Evolutionary conservation across 495 filamentous ascomycete species (phyloP).

Genomic region (Aspergillus homomorphus): DNA sequence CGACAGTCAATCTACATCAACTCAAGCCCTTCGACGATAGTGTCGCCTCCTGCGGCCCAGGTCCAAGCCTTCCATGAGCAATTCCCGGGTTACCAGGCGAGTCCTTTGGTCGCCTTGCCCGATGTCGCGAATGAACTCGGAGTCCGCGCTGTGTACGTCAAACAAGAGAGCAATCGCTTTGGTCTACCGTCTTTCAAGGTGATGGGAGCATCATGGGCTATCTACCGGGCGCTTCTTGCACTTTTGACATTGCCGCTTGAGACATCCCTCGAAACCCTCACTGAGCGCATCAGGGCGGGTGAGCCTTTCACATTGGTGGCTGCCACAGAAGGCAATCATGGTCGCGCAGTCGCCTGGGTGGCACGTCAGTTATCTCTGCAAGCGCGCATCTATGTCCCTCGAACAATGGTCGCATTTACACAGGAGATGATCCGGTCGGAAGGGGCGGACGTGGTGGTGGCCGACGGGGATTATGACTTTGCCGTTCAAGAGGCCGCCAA

Average conservation of each 20-base stretch:
- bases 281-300: slow-evolving; percentile 26
- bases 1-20: slow-evolving; percentile 33
- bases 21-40: slow-evolving; percentile 22
- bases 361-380: slow-evolving; percentile 51
- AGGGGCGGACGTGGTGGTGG: slow-evolving; percentile 51
- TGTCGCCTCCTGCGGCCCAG: slow-evolving; percentile 9
- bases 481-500: slow-evolving; percentile 46
- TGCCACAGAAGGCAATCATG: slow-evolving; percentile 71
- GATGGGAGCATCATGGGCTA: slow-evolving; percentile 72
- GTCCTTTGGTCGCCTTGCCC: slow-evolving; percentile 50
- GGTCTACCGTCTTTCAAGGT: slow-evolving; percentile 75
- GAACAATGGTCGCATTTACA: slow-evolving; percentile 48
- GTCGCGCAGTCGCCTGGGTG: slow-evolving; percentile 65
- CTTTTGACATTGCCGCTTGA: slow-evolving; percentile 38
- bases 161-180: slow-evolving; percentile 57
- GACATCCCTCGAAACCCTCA: slow-evolving; percentile 37
- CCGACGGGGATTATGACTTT: slow-evolving; percentile 59
- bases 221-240: slow-evolving; percentile 51
- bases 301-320: slow-evolving; percentile 41
- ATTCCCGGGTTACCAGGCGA: slow-evolving; percentile 49
- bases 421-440: slow-evolving; percentile 53
- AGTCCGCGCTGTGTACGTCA: slow-evolving; percentile 52
- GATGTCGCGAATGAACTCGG: slow-evolving; percentile 54
- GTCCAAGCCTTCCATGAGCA: slow-evolving; percentile 46
- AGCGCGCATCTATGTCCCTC: slow-evolving; percentile 55